Evolutionary conservation across 176 grass and related monocot genomes (phyloP), one percentile per base, ranked within the genome.

Genomic region (Tillandsia fasciculata): DNA sequence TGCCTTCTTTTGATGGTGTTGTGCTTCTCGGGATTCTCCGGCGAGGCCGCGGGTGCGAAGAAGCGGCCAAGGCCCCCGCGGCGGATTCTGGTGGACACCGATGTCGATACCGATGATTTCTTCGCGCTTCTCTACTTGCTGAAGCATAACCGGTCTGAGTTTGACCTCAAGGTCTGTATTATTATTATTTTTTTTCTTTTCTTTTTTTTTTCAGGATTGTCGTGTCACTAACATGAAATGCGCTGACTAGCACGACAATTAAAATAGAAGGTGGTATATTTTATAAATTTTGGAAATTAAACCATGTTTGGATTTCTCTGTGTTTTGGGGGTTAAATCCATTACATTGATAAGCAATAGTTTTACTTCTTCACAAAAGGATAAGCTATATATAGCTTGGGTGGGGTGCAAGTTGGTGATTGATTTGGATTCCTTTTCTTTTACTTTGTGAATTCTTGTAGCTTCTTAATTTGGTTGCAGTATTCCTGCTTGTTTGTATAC

Each of bases 81-180:
- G 33, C 72, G 85, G 63, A 91, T 96, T 52, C 84, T 87, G 65
- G 2, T 96, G 67, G 87, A 91, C 67, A 85, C 91, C 10, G 91
- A 96, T 56, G 74, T 82, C 52, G 91, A 91, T 69, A 88, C 82
- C 2, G 93, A 96, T 33, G 93, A 96, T 66, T 8, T 96, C 66
- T 70, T 96, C 1, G 93, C 83, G 28, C 77, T 97, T 57, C 66
- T 92, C 9, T 97, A 97, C 79, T 7, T 97, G 64, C 77, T 97
- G n/a, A 97, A 92, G 73, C 93, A 97, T 33, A 84, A 90, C 56
- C 79, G 59, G 12, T 86, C 87, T 10, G 81, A 90, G 81, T 87
- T 96, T 49, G 87, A 90, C 18, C 78, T 96, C 83, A 66, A 96
- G 87, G 91, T 89, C n/a, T 28, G 64, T 63, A 64, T 66, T 28